Evolutionary conservation across 148 eudicot genomes (phyloP).

Genomic region (Chenopodium quinoa): DNA sequence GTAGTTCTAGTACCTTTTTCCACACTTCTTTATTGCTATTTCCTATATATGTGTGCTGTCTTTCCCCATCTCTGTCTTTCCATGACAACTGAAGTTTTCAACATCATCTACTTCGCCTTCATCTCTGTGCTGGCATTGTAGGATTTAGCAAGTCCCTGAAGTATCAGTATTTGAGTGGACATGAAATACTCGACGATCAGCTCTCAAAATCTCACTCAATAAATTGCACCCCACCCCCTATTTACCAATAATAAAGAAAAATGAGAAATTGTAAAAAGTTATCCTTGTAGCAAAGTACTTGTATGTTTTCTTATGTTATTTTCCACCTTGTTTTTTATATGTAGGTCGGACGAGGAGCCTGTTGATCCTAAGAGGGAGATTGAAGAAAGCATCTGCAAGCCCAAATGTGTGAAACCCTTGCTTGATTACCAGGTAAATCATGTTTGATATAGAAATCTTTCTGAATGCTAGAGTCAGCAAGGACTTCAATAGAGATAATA

Average conservation of each 20-base stretch:
- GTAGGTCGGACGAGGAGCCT: conserved; percentile 46
- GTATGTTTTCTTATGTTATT: neutral
- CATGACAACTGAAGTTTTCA: neutral
- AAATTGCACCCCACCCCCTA: neutral
- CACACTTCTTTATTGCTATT: neutral
- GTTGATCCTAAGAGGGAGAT: conserved; percentile 42
- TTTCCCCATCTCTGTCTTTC: neutral
- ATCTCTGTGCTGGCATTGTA: neutral
- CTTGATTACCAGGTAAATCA: conserved; percentile 36
- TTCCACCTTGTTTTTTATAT: neutral
- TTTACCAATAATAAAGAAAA: neutral
- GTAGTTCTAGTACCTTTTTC: neutral
- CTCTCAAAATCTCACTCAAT: neutral
- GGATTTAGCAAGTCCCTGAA: neutral
- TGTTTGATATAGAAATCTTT: neutral
- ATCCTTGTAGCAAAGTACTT: neutral
- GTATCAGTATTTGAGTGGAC: neutral
- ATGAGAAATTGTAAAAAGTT: neutral
- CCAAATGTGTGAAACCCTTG: conserved; percentile 43
- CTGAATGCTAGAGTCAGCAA: too few species aligned
- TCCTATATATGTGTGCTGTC: neutral
- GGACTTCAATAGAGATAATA: neutral
- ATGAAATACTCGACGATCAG: neutral
- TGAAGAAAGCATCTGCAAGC: conserved; percentile 42
- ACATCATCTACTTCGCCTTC: neutral